Evolutionary conservation across 1,139 yeast species (phyloP).

Genomic region (Saccharomyces hybrid): DNA sequence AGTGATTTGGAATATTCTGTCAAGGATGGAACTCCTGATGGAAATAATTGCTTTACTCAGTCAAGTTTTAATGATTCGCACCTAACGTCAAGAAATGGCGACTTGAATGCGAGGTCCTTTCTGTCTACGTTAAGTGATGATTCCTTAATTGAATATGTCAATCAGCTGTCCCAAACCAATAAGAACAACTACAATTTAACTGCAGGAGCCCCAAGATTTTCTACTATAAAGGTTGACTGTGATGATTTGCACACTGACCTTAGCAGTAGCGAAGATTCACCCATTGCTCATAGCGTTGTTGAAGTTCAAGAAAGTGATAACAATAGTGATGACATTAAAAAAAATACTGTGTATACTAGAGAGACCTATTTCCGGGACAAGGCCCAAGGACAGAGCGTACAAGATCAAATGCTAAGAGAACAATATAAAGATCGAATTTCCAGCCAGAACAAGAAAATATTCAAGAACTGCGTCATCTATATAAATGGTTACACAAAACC

Average conservation of each 20-base stretch:
- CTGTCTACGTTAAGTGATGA: constrained; percentile 37
- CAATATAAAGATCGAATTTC: constrained; percentile 40
- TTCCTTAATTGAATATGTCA: constrained; percentile 37
- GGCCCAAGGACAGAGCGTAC: constrained; percentile 55
- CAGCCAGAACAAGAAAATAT: constrained; percentile 39
- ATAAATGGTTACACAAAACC: constrained; percentile 87
- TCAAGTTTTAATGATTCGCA: not conserved
- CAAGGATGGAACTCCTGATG: not conserved
- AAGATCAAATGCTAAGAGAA: constrained; percentile 47
- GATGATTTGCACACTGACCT: not conserved
- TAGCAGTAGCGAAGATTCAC: not conserved
- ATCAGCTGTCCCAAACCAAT: constrained; percentile 31
- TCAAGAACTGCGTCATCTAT: constrained; percentile 56
- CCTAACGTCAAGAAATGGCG: not conserved
- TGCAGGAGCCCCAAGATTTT: not conserved
- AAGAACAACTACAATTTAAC: not conserved
- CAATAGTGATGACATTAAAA: not conserved
- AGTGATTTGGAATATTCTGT: not conserved
- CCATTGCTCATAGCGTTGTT: not conserved
- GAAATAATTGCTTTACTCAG: not conserved
- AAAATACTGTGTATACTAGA: constrained; percentile 12
- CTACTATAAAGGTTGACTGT: not conserved
- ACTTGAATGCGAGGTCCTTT: constrained; percentile 3
- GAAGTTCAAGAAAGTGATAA: not conserved
- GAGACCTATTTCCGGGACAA: constrained; percentile 63